Base-by-base conservation (phyloP, 2,329 filamentous ascomycete genomes). In the Calonectria montana region DNA sequence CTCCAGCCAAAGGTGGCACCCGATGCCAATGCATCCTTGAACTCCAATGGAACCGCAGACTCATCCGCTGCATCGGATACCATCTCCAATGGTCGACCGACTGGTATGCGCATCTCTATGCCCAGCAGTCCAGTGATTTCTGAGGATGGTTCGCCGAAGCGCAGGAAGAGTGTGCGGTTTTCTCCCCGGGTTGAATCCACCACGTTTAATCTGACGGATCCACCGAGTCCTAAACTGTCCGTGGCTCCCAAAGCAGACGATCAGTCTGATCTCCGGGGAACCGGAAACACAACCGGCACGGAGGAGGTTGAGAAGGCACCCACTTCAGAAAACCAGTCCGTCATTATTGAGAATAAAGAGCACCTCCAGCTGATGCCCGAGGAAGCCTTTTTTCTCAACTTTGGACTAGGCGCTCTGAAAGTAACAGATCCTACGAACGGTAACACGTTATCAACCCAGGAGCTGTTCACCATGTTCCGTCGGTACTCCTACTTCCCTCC, bases 321-420 rank as follows among this genome's bases (percentile, higher is more conserved):
- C n/a, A 6, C 21, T n/a, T 43, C 41, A n/a, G 43, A 61, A 13
- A 21, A 29, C 35, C 25, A 65, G 27, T 63, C 43, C 21, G 39
- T 57, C 2, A 63, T 72, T n/a, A 78, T 89, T 3, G 77, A 82
- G 63, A 87, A 90, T 75, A 88, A 85, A 84, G 97, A 99, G 79
- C 95, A 98, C 80, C 91, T 98, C n/a, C 97, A 98, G 81, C 88
- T 99, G 10, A 95, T 93, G 3, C 89, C 93, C 0, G 95, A 98
- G 82, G 97, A 99, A 83, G 93, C 95, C 0, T 97, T 98, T 83
- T 99, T 98, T 82, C 88, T 99, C 12, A 88, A 87, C 5, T 98
- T 97, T 80, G 93, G 89, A 0, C 87, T 99, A 1, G 96, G 96
- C 0, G 90, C 90, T 4, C 88, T 99, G 10, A 84, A 88, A 3